phyloP scores from a whole-genome alignment of 306 rosid genomes.

The Cicer judaicum region DNA sequence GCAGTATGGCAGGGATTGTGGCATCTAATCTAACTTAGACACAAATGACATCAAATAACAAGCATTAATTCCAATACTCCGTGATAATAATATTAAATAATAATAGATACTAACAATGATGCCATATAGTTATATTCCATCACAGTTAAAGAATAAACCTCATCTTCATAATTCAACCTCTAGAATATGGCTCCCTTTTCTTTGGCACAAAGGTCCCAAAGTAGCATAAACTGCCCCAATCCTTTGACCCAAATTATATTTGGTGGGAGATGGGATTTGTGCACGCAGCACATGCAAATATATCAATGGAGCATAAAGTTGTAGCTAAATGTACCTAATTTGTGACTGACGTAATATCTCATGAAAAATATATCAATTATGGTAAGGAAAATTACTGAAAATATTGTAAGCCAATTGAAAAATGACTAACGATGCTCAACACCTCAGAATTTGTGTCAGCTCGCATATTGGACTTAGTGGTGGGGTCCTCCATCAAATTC shows the following conservation, averaged over 20 bases:
- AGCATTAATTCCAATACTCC: conserved; percentile 1
- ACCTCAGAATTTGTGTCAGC: conserved; percentile 45
- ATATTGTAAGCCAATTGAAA: conserved; percentile 8
- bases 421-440: conserved; percentile 40
- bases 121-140: conserved; percentile 40
- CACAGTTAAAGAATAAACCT: conserved; percentile 43
- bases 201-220: conserved; percentile 16
- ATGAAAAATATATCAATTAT: conserved; percentile 25
- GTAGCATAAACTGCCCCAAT: conserved; percentile 3
- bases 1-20: conserved; percentile 29
- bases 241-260: conserved; percentile 18
- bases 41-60: conserved; percentile 28
- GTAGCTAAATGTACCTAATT: not conserved
- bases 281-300: conserved; percentile 33
- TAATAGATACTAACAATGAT: conserved; percentile 30
- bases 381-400: conserved; percentile 34
- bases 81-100: conserved; percentile 15
- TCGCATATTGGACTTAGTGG: conserved; percentile 45
- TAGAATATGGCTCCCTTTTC: conserved; percentile 44
- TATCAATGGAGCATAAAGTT: not conserved
- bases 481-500: conserved; percentile 42
- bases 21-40: conserved; percentile 42
- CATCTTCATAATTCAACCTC: conserved; percentile 30
- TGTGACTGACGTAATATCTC: not conserved
- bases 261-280: conserved; percentile 9